A percentile compares a stretch with the other conserved stretches of the same genome.
Conservation (phyloP, 1,139 yeast genomes). For the Yamadazyma pseudoaaseri region DNA sequence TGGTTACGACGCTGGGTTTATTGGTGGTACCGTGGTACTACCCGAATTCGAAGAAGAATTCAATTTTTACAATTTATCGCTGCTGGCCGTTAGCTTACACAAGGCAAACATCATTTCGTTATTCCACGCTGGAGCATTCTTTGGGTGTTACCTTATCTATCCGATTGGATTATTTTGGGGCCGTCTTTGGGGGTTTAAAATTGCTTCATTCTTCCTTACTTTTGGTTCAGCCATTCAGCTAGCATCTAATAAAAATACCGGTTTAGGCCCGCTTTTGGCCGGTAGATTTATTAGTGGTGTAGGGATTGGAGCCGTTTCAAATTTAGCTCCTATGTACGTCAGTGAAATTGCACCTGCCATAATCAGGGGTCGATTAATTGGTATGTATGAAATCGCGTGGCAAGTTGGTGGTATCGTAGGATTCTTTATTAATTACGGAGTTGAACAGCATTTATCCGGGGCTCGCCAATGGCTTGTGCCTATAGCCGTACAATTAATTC, state of each 20-base stretch:
- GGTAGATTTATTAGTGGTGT: slow-evolving; percentile 33
- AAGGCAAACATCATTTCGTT: slow-evolving; percentile 30
- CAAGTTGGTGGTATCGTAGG: slow-evolving; percentile 48
- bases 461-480: slow-evolving; percentile 33
- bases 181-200: slow-evolving; percentile 21
- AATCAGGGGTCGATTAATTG: slow-evolving; percentile 40
- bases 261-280: slow-evolving; percentile 9
- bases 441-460: slow-evolving; percentile 19
- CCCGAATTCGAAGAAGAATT: slow-evolving; percentile 24
- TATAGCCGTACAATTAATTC: slow-evolving; percentile 37
- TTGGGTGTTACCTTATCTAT: slow-evolving; percentile 26
- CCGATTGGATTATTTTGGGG: slow-evolving; percentile 27
- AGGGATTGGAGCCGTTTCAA: slow-evolving; percentile 33
- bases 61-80: slow-evolving; percentile 19
- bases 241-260: slow-evolving; percentile 4
- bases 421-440: slow-evolving; percentile 42
- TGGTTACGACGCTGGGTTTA: slow-evolving; percentile 33
- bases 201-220: slow-evolving; percentile 31
- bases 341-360: slow-evolving; percentile 28
- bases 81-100: slow-evolving; percentile 13
- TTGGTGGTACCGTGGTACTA: slow-evolving; percentile 30
- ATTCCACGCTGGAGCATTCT: slow-evolving; percentile 34
- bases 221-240: slow-evolving; percentile 39
- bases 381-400: slow-evolving; percentile 49
- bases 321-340: slow-evolving; percentile 30